Evolutionary conservation across 1,284 basidiomycete species (phyloP), one percentile per base, ranked within the genome.

Genomic region (Leccinum insolens): DNA sequence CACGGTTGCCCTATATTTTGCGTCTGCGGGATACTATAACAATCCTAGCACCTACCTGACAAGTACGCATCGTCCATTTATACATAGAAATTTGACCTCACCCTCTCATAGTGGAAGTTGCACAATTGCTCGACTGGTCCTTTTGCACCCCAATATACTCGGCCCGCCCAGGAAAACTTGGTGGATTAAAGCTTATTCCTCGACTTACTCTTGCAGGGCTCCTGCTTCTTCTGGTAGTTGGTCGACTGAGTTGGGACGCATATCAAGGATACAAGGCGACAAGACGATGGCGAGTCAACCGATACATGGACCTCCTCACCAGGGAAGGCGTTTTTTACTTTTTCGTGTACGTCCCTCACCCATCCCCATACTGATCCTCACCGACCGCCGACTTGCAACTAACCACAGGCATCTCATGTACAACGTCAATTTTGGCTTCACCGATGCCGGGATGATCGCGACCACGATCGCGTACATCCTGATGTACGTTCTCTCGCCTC

Each of bases 401-500:
- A 52, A 52, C n/a, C 60, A 3, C 44, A 75, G 74, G 8, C 65
- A 75, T 28, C 0, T 76, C n/a, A 60, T 77, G 3, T 68, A 72
- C 25, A 62, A 60, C 5, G 9, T 72, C 55, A 4, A 65, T 9
- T 70, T 75, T 28, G 46, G 46, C 5, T 65, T 63, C 17, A 7
- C 52, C 61, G 20, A 17, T 1, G 8, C n/a, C 4, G 70, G 37
- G 12, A n/a, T 4, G 5, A 46, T 68, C 3, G 7, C 66, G 22
- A 31, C 22, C 39, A 4, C 7, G 14, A 0, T 75, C 46, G 7
- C 61, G 31, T 49, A 31, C 31, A 31, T 67, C 44, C 3, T 63
- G n/a, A 37, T 76, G 55, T 76, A 61, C 28, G 25, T 46, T 7
- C 65, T 74, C 60, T 39, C 73, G 2, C 73, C 73, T n/a, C 71